Percentiles rank a stretch among this genome's conserved stretches.
These are phyloP conservation scores for Wickerhamomyces bisporus DNA, from an alignment of 805 yeast species.

Conservation along the genomic window DNA sequence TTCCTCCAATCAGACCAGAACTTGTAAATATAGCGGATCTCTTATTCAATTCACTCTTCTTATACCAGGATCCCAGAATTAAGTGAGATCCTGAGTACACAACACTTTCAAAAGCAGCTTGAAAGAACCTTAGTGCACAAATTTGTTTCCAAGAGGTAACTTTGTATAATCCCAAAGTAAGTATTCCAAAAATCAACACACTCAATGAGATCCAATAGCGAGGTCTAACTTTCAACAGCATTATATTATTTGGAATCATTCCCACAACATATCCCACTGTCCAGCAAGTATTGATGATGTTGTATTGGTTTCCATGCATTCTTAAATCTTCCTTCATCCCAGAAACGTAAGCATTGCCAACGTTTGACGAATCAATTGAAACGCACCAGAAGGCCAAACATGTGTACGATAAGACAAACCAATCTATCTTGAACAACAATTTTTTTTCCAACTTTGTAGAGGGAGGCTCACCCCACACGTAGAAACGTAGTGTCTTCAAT, in stretches of 20 bases:
- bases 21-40: conserved; percentile 50
- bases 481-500: too few species aligned
- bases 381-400: conserved; percentile 32
- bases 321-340: conserved; percentile 58
- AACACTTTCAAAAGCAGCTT: conserved; percentile 55
- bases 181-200: conserved; percentile 50
- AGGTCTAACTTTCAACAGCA: conserved; percentile 48
- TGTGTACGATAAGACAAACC: conserved; percentile 21
- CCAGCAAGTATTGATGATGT: conserved; percentile 48
- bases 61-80: conserved; percentile 52
- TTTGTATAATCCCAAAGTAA: conserved; percentile 46
- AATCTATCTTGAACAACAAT: conserved; percentile 21
- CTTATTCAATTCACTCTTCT: conserved; percentile 40
- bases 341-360: conserved; percentile 37
- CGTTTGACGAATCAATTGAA: conserved; percentile 39
- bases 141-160: conserved; percentile 43
- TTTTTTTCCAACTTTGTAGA: conserved; percentile 15
- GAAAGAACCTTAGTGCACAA: conserved; percentile 54
- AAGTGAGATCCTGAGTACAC: conserved; percentile 52
- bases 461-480: conserved; percentile 23
- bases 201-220: conserved; percentile 51
- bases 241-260: conserved; percentile 56
- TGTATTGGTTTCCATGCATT: conserved; percentile 44
- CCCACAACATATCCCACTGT: conserved; percentile 60
- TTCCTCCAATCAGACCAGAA: conserved; percentile 49